Evolutionary conservation across 148 eudicot species (phyloP).

Genomic region (Vaccinium macrocarpon): DNA sequence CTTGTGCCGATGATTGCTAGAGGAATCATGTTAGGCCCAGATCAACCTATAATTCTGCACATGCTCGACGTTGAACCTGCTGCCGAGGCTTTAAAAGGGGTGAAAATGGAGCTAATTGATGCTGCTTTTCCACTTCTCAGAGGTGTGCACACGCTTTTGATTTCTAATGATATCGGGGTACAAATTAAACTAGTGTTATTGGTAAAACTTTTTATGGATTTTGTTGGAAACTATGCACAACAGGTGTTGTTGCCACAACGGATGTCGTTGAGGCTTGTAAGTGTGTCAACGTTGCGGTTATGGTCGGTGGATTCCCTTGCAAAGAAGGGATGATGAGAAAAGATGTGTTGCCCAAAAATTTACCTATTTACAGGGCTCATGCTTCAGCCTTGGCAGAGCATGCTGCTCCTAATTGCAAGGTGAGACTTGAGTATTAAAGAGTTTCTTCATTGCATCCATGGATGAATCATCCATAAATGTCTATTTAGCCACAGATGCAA

Average conservation of each 20-base stretch:
- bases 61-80: slow-evolving; percentile 66
- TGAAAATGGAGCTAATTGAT: slow-evolving; percentile 74
- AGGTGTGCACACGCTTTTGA: slow-evolving; percentile 34
- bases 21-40: slow-evolving; percentile 73
- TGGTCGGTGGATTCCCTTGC: slow-evolving; percentile 69
- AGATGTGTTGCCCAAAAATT: slow-evolving; percentile 62
- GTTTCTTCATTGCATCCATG: background rate
- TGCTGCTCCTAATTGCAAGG: slow-evolving; percentile 74
- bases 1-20: slow-evolving; percentile 83
- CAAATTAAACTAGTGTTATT: background rate
- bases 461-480: background rate
- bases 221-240: background rate
- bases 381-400: slow-evolving; percentile 60
- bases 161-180: background rate
- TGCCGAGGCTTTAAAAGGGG: slow-evolving; percentile 59
- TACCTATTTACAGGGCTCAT: slow-evolving; percentile 66
- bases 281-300: slow-evolving; percentile 61
- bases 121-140: slow-evolving; percentile 75
- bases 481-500: background rate
- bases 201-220: background rate
- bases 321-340: slow-evolving; percentile 72
- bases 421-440: slow-evolving; percentile 5
- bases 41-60: slow-evolving; percentile 73
- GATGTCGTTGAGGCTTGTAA: slow-evolving; percentile 67
- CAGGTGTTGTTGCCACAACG: slow-evolving; percentile 72